phyloP scores from a whole-genome alignment of 202 grass and related monocot species.

The Zizania palustris region DNA sequence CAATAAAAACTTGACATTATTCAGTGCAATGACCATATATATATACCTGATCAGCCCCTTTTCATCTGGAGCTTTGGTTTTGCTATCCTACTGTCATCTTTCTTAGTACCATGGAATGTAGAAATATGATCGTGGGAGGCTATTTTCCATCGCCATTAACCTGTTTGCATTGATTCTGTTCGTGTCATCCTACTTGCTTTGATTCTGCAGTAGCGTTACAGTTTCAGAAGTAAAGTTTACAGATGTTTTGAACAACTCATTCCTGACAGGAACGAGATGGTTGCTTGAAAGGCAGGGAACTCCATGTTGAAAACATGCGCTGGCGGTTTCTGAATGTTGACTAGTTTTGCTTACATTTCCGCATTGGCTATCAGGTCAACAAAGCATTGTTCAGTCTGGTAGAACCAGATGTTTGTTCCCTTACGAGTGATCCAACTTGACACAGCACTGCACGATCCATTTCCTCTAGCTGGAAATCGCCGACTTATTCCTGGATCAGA shows the following conservation, averaged over 20 bases:
- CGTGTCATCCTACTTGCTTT: background rate
- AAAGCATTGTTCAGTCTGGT: slow-evolving; percentile 11
- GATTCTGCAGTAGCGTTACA: background rate
- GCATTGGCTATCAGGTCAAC: background rate
- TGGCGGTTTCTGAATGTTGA: slow-evolving; percentile 34
- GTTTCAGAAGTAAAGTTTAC: slow-evolving; percentile 13
- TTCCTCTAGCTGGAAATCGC: background rate
- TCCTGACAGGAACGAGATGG: background rate
- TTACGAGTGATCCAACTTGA: background rate
- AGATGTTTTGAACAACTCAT: slow-evolving; percentile 16
- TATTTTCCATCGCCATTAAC: background rate
- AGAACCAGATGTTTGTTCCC: slow-evolving; percentile 5
- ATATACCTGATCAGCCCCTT: background rate
- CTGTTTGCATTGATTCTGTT: background rate
- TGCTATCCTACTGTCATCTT: background rate
- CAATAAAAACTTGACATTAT: background rate
- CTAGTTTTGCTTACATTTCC: background rate
- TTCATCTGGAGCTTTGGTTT: background rate
- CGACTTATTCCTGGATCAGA: background rate
- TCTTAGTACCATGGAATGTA: background rate
- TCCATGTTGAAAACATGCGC: background rate
- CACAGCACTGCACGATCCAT: background rate
- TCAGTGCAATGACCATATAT: background rate
- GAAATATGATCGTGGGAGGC: background rate
- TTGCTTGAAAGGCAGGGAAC: slow-evolving; percentile 1